Evolutionary conservation across 345 rosid species (phyloP), one percentile per base, ranked within the genome.

Genomic region (Orychophragmus violaceus): DNA sequence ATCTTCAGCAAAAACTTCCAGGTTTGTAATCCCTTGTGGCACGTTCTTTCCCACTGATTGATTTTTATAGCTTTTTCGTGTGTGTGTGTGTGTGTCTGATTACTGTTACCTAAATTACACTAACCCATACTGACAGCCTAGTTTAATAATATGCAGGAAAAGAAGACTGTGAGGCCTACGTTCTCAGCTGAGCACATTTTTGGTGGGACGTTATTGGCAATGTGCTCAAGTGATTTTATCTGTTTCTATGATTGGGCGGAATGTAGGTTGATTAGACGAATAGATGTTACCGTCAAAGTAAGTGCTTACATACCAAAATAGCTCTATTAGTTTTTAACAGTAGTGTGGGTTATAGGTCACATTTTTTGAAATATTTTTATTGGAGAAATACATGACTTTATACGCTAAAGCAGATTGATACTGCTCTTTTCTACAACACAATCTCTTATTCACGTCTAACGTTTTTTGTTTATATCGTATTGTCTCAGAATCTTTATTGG

Each of bases 161-260:
- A 87, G 82, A 83, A 49, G 78, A 90, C 86, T 76, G 73, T 90
- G 32, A 77, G 94, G 66, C 97, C 98, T 59, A 85, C 98, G 64
- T 90, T 86, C 84, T 88, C 88, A 11, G 90, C 89, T 18, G 98
- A 93, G 78, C 96, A 27, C 58, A 88, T 93, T 65, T 84, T 56
- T 78, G 98, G 98, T 44, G 97, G 98, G 46, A 82, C 84, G 63
- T 76, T 93, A 64, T 76, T 93, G 80, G 96, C 97, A 32, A 90
- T 93, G 97, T 86, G 98, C 86, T 85, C 96, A 65, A 93, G 83
- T 76, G 98, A 90, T 74, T 93, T 93, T 72, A 93, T 90, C 65
- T 93, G 98, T 76, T 93, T 93, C 75, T 90, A 87, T 78, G 98
- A 93, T 79, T 93, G 98, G 98, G 85, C 82, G 74, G 97, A 93